A percentile compares a stretch with the other conserved stretches of the same genome.
Evolutionary conservation across 768 basidiomycete genomes (phyloP).

Genomic region (Amanita thiersii): DNA sequence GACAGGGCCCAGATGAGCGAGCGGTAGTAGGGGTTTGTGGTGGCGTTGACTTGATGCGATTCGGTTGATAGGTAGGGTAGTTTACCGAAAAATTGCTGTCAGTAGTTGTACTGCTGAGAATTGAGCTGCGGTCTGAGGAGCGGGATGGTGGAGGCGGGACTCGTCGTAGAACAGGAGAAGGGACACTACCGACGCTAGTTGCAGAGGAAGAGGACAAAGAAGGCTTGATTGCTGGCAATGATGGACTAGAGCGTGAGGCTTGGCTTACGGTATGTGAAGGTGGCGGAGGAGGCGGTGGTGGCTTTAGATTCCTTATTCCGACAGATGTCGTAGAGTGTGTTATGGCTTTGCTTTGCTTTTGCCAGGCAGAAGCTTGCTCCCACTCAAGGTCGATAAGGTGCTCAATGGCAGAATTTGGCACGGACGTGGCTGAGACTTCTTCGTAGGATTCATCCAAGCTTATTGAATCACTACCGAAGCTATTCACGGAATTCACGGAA

Average conservation of each 20-base stretch:
- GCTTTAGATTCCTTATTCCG: constrained; percentile 15
- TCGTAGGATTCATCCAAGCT: constrained; percentile 72
- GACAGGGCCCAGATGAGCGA: constrained; percentile 9
- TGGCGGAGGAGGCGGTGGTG: constrained; percentile 23
- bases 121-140: constrained; percentile 57
- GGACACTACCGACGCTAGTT: constrained; percentile 14
- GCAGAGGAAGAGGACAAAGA: constrained; percentile 23
- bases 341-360: no score
- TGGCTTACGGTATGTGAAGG: constrained; percentile 14
- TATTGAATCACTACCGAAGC: constrained; percentile 29
- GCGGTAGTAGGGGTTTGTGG: constrained; percentile 5
- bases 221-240: constrained; percentile 23
- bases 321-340: constrained; percentile 18
- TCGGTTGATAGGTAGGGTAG: constrained; percentile 7
- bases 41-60: constrained; percentile 5
- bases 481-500: constrained; percentile 13
- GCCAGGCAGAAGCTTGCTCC: constrained; percentile 33
- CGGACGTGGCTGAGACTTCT: constrained; percentile 47
- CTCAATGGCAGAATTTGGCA: constrained; percentile 44
- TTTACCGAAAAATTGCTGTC: constrained; percentile 22
- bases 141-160: constrained; percentile 37
- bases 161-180: constrained; percentile 31
- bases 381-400: constrained; percentile 39
- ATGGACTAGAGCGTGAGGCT: constrained; percentile 20
- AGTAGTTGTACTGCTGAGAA: constrained; percentile 41